phyloP scores from a whole-genome alignment of 2,329 filamentous ascomycete genomes.

The Cadophora luteo-olivacea region DNA sequence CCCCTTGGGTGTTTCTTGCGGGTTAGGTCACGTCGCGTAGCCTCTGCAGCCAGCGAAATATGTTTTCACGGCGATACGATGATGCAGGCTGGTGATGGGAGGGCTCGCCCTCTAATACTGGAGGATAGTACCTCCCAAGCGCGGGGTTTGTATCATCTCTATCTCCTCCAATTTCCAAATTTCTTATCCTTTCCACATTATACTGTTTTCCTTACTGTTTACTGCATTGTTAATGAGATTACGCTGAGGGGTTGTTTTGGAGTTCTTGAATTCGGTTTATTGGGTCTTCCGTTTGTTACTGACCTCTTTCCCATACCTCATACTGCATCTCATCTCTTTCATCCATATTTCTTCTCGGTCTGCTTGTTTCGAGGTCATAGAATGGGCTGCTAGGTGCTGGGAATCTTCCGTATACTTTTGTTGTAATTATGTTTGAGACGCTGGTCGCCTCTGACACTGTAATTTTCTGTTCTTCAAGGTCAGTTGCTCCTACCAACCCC shows the following conservation, averaged over 20 bases:
- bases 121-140: slow-evolving; percentile 15
- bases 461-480: slow-evolving; percentile 41
- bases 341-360: slow-evolving; percentile 11
- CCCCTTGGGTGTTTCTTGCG: background rate
- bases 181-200: slow-evolving; percentile 12
- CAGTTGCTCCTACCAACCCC: slow-evolving; percentile 29
- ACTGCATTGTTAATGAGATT: slow-evolving; percentile 1
- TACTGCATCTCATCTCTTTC: slow-evolving; percentile 18
- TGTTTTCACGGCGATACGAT: slow-evolving; percentile 29
- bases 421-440: slow-evolving; percentile 46
- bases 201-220: background rate
- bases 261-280: background rate
- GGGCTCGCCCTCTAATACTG: slow-evolving; percentile 21
- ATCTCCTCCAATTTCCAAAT: slow-evolving; percentile 22
- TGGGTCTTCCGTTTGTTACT: slow-evolving; percentile 5
- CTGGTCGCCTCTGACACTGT: slow-evolving; percentile 42
- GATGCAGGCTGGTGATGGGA: slow-evolving; percentile 26
- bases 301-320: slow-evolving; percentile 17
- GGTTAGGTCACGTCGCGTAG: slow-evolving; percentile 4
- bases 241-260: slow-evolving; percentile 3
- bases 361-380: slow-evolving; percentile 13
- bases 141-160: slow-evolving; percentile 26
- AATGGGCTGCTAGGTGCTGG: slow-evolving; percentile 27
- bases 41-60: background rate
- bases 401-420: slow-evolving; percentile 32